Evolutionary conservation across 2,329 filamentous ascomycete species (phyloP).

Genomic region (Emergomyces orientalis): DNA sequence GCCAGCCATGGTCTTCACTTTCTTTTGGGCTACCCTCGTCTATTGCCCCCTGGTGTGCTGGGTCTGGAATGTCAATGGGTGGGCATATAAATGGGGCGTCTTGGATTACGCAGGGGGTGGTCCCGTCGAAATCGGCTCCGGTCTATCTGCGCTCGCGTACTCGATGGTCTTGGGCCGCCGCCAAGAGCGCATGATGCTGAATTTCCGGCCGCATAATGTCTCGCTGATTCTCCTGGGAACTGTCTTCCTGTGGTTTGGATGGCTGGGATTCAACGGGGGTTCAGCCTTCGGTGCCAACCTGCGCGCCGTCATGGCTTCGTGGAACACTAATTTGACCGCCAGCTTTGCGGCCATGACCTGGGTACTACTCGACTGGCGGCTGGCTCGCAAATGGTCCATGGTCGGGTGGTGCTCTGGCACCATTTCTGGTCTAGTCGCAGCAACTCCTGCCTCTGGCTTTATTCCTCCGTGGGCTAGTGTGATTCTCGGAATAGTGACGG

Average conservation of each 20-base stretch:
- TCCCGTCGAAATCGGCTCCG: conserved; percentile 93
- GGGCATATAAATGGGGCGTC: conserved; percentile 83
- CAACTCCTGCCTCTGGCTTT: conserved; percentile 74
- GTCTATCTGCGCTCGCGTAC: conserved; percentile 87
- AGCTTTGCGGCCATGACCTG: conserved; percentile 88
- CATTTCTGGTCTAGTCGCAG: conserved; percentile 79
- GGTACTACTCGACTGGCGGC: conserved; percentile 90
- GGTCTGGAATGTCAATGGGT: conserved; percentile 92
- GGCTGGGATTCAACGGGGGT: conserved; percentile 97
- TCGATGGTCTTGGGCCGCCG: conserved; percentile 90
- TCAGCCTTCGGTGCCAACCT: conserved; percentile 90
- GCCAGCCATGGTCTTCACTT: conserved; percentile 89
- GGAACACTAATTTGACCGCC: conserved; percentile 91
- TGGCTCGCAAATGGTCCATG: conserved; percentile 90
- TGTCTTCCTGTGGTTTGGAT: conserved; percentile 94
- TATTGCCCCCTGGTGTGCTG: conserved; percentile 96
- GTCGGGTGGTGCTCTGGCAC: conserved; percentile 87
- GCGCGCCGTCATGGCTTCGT: conserved; percentile 90
- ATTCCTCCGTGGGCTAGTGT: conserved; percentile 59
- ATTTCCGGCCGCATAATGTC: conserved; percentile 98
- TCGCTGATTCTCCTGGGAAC: conserved; percentile 94
- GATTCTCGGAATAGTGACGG: conserved; percentile 52
- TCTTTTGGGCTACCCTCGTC: conserved; percentile 92
- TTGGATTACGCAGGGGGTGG: conserved; percentile 94
- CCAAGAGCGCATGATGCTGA: conserved; percentile 99